phyloP scores from a whole-genome alignment of 176 grass and related monocot genomes.

The Hsuehochloa calcarea region DNA sequence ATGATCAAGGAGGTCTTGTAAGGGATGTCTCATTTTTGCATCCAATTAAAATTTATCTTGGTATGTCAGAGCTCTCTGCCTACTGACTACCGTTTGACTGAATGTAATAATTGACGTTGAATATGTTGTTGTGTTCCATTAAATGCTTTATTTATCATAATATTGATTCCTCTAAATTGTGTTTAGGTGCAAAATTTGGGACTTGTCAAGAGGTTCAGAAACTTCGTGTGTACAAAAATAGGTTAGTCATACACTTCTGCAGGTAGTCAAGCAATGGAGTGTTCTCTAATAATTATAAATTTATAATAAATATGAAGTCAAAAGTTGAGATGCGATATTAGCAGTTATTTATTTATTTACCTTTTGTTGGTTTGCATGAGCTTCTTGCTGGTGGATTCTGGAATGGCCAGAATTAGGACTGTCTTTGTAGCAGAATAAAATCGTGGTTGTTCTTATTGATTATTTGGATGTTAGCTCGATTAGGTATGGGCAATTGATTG shows the following conservation, averaged over 20 bases:
- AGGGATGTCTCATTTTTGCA: slow-evolving; percentile 90
- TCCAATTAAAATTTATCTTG: slow-evolving; percentile 96
- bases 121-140: neutral
- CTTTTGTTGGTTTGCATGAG: neutral
- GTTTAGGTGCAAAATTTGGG: slow-evolving; percentile 87
- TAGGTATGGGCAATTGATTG: neutral
- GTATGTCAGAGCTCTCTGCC: slow-evolving; percentile 46
- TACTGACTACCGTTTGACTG: slow-evolving; percentile 5
- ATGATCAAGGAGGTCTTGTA: slow-evolving; percentile 58
- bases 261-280: neutral
- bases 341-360: slow-evolving; percentile 15
- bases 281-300: slow-evolving; percentile 8
- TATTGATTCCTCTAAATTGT: slow-evolving; percentile 47
- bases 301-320: slow-evolving; percentile 19
- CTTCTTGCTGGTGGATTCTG: slow-evolving; percentile 11
- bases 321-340: slow-evolving; percentile 24
- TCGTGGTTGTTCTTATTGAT: neutral
- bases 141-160: slow-evolving; percentile 33
- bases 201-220: slow-evolving; percentile 86
- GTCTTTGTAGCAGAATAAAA: neutral
- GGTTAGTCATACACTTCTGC: slow-evolving; percentile 43
- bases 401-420: neutral
- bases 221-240: slow-evolving; percentile 77
- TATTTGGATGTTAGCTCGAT: neutral
- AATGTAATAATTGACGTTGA: slow-evolving; percentile 4